Conservation (phyloP, 768 basidiomycete species). For the Leccinum ochraceum region DNA sequence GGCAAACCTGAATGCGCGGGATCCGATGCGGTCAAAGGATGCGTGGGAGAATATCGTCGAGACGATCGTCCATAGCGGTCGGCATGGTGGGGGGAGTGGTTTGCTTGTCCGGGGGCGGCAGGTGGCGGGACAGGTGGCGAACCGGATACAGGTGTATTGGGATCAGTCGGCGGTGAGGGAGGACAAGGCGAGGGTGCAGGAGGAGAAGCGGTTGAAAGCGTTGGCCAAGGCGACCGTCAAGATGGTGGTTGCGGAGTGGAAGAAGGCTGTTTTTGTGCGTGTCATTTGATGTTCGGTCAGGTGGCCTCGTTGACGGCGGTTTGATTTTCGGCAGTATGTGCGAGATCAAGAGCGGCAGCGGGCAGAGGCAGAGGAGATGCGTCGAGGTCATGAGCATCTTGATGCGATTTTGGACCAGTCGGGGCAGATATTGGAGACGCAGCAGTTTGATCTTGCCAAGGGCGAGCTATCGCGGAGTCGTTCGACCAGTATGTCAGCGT, state of each 20-base stretch:
- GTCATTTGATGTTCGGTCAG: neutral
- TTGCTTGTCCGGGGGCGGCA: conserved; percentile 37
- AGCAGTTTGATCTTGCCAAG: conserved; percentile 66
- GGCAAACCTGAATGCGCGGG: conserved; percentile 22
- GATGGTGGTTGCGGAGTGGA: conserved; percentile 79
- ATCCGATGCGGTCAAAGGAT: conserved; percentile 39
- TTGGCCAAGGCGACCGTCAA: conserved; percentile 74
- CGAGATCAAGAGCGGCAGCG: conserved; percentile 65
- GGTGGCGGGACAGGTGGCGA: conserved; percentile 58
- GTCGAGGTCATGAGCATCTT: conserved; percentile 80
- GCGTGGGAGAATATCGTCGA: conserved; percentile 62
- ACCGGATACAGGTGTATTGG: conserved; percentile 73
- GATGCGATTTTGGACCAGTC: conserved; percentile 91
- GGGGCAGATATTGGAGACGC: conserved; percentile 81
- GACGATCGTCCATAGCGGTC: conserved; percentile 36
- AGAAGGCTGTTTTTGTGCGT: conserved; percentile 81
- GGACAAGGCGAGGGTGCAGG: conserved; percentile 55
- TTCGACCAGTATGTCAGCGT: conserved; percentile 49
- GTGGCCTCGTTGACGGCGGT: neutral
- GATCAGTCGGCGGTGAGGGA: conserved; percentile 63
- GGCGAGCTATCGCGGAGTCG: conserved; percentile 54
- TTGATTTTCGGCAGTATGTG: conserved; percentile 55
- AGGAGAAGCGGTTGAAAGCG: conserved; percentile 65
- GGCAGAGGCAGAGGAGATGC: conserved; percentile 74
- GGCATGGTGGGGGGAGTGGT: conserved; percentile 12